Base-by-base conservation (phyloP, 2,329 filamentous ascomycete species). In the Triangularia setosa region DNA sequence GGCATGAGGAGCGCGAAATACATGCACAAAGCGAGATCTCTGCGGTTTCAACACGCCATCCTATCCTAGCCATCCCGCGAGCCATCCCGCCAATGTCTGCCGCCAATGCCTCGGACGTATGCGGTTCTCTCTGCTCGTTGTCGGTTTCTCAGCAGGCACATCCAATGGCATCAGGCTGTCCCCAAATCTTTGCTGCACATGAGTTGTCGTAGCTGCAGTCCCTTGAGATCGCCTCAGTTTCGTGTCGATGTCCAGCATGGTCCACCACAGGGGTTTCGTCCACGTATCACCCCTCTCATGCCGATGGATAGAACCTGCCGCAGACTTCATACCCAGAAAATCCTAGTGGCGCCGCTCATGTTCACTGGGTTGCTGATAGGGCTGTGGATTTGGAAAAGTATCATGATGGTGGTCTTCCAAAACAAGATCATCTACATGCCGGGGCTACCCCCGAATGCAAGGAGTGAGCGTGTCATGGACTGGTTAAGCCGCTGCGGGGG, bases 351-450 rank as follows among this genome's bases (percentile, higher is more conserved):
- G 7, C 91, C 91, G 0, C 72, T 84, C 6, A 79, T 91, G 53
- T 93, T 92, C 72, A 74, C 80, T 14, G 87, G 88, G 1, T 79
- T 93, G 35, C 80, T 91, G 3, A 71, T 90, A 18, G 82, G 82
- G 3, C 78, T 93, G 14, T 93, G 83, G 82, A 79, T 77, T 1
- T 87, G 84, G 81, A 87, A 88, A 72, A 92, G 90, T 72, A 75
- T 87, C 61, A 90, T 92, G 87, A 86, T 93, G 78, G 80, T 94
- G 27, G 69, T 90, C 4, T 90, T 93, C 73, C 91, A 93, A 76
- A 91, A 93, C 72, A 89, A 89, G 73, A 91, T 93, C 72, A 90
- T 93, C 65, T 93, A 93, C 76, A 92, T 92, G 79, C 89, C 90
- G 0, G 89, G 88, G 55, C 77, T 93, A 59, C 90, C 90, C 18